A percentile compares a stretch with the other conserved stretches of the same genome.
Conservation (phyloP, 2,329 filamentous ascomycete genomes). For the Arthrinium phaeospermum region DNA sequence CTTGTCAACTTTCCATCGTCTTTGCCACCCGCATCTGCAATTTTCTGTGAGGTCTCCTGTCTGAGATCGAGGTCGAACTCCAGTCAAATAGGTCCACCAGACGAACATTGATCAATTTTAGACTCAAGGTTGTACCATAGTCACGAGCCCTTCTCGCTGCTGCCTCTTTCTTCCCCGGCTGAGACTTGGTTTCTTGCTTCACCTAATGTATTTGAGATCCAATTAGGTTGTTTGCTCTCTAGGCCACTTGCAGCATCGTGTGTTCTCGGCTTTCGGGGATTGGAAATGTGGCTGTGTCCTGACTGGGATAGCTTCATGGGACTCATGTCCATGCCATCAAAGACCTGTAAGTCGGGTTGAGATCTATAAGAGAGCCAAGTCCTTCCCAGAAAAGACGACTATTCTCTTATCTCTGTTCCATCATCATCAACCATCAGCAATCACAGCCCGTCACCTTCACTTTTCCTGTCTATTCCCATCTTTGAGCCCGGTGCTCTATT, state of each 20-base stretch:
- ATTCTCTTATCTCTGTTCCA: not conserved
- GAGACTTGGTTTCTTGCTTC: not conserved
- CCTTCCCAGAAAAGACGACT: not conserved
- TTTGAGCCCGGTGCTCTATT: constrained; percentile 19
- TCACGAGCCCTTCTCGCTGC: not conserved
- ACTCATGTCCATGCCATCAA: not conserved
- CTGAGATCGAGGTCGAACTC: no score
- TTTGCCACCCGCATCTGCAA: no score
- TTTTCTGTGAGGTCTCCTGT: not conserved
- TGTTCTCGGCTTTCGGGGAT: not conserved
- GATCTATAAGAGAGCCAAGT: constrained; percentile 16
- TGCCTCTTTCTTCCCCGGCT: not conserved
- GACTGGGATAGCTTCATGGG: no score
- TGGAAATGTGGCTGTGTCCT: no score
- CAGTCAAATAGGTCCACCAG: no score
- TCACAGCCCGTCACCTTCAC: not conserved
- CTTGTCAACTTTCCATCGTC: no score
- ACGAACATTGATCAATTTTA: no score
- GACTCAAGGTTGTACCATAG: not conserved
- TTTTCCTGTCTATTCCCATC: not conserved
- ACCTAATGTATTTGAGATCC: not conserved
- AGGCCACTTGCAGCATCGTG: not conserved
- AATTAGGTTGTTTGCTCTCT: not conserved
- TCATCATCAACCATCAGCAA: not conserved
- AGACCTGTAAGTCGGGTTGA: not conserved